Base-by-base conservation (phyloP, 2,329 filamentous ascomycete genomes). In the Monilinia fructigena region DNA sequence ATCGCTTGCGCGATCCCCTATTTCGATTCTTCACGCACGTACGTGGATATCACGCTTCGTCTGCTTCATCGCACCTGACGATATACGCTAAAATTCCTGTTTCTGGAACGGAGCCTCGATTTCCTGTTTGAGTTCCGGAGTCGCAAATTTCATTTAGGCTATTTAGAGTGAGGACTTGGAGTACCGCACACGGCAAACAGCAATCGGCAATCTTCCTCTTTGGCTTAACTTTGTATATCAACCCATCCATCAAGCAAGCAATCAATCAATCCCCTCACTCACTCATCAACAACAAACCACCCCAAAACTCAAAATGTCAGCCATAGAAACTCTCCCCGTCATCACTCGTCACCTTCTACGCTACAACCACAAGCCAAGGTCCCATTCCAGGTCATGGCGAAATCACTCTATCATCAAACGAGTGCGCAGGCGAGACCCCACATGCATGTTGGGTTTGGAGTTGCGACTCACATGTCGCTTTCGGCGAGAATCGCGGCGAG, bases 51-150 rank as follows among this genome's bases (percentile, higher is more conserved):
- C 45, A 50, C 20, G 18, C n/a, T 7, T 35, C 31, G 31, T 35
- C 31, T 35, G 7, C 31, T 8, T 35, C 31, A 8, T 35, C 18
- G n/a, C 28, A 59, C 38, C n/a, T 7, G 16, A 3, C 10, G 4
- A n/a, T 8, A 50, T n/a, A n/a, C 53, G 20, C 56, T 23, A n/a
- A 18, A 48, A 35, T 48, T 60, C 58, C 58, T 26, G 28, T 50
- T 50, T 38, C 20, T 23, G 56, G 56, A 60, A 60, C 56, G 56
- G 42, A 60, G 56, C 35, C 45, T 5, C 8, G 7, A 35, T 60
- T 60, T 48, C 56, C 45, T 35, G 42, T 48, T 48, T 48, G 56
- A 60, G 56, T 60, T 60, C 28, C 42, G 56, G 56, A 60, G 56
- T 48, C 7, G 2, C 20, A 8, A 16, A 23, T 11, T 35, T 4